Percentiles rank a stretch among this genome's conserved stretches.
These are phyloP conservation scores for Yamadazyma taylorii DNA, from an alignment of 1,139 yeast species.

Conservation along the genomic window DNA sequence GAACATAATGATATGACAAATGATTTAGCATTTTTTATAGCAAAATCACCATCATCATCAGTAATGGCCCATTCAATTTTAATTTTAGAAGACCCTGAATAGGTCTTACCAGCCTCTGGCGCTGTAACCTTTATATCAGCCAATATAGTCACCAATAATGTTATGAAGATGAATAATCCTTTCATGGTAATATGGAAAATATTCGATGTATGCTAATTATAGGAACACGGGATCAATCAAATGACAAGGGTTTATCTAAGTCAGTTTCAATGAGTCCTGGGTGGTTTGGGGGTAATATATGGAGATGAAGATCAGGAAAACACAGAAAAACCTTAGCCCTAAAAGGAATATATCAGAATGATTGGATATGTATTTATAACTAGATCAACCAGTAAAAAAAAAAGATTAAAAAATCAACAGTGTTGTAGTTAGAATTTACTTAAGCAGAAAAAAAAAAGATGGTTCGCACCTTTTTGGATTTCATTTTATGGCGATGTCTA, in stretches of 20 bases:
- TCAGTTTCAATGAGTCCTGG: too few relatives aligned
- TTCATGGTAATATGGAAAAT: slow-evolving; percentile 1
- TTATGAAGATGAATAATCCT: slow-evolving; percentile 7
- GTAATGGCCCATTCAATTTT: slow-evolving; percentile 60
- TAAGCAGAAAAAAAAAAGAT: too few relatives aligned
- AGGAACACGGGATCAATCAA: not conserved
- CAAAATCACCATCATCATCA: slow-evolving; percentile 43
- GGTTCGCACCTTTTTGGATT: not conserved
- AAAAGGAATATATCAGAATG: too few relatives aligned
- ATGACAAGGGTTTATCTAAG: too few relatives aligned
- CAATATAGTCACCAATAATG: slow-evolving; percentile 5
- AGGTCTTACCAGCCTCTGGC: slow-evolving; percentile 53
- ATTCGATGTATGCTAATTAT: not conserved
- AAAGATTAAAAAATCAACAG: too few relatives aligned
- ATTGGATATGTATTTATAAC: too few relatives aligned
- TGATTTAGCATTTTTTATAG: slow-evolving; percentile 40
- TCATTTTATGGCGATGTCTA: slow-evolving; percentile 1
- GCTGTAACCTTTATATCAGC: slow-evolving; percentile 61
- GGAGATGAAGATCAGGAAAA: too few relatives aligned
- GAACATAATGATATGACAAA: slow-evolving; percentile 65
- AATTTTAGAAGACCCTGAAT: slow-evolving; percentile 46
- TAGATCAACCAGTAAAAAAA: too few relatives aligned
- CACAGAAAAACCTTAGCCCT: too few relatives aligned
- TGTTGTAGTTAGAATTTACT: too few relatives aligned
- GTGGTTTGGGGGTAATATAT: too few relatives aligned